A percentile compares a stretch with the other conserved stretches of the same genome.
phyloP scores from a whole-genome alignment of 441 rosid genomes.

The Gossypium schwendimanii region DNA sequence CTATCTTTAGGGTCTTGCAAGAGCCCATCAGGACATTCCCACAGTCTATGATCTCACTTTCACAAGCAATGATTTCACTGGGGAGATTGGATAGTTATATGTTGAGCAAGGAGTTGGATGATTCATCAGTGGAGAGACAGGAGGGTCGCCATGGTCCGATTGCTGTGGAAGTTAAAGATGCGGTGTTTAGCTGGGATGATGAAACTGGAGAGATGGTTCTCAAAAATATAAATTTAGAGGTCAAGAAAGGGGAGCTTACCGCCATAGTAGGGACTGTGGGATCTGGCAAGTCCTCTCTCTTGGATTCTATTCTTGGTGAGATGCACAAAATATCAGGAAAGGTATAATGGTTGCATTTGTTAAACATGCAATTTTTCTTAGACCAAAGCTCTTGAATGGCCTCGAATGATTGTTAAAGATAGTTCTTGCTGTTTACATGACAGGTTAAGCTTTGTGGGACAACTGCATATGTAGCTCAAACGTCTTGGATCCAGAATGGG shows the following conservation, averaged over 20 bases:
- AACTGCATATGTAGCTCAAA: slow-evolving; percentile 85
- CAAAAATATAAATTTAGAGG: slow-evolving; percentile 49
- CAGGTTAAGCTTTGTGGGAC: slow-evolving; percentile 72
- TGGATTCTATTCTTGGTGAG: slow-evolving; percentile 80
- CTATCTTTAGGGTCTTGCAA: slow-evolving; percentile 79
- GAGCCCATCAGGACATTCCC: slow-evolving; percentile 89
- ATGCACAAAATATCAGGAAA: slow-evolving; percentile 76
- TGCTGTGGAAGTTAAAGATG: slow-evolving; percentile 65
- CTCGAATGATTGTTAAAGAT: not conserved
- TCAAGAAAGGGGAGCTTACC: slow-evolving; percentile 69
- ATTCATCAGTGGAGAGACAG: slow-evolving; percentile 47
- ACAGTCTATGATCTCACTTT: slow-evolving; percentile 82
- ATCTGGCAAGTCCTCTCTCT: slow-evolving; percentile 78
- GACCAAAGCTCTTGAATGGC: no score
- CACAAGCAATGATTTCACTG: slow-evolving; percentile 85
- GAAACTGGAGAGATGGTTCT: slow-evolving; percentile 48
- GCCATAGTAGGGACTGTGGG: slow-evolving; percentile 90
- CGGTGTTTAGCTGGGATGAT: slow-evolving; percentile 75
- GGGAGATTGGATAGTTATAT: slow-evolving; percentile 66
- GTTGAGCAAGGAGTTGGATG: slow-evolving; percentile 65
- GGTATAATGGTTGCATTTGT: slow-evolving; percentile 25
- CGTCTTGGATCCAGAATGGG: slow-evolving; percentile 94
- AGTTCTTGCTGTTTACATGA: not conserved
- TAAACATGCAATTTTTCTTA: not conserved
- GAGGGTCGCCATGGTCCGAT: slow-evolving; percentile 44